These are phyloP conservation scores for Voacanga thouarsii DNA, from an alignment of 257 asterid species.

Conservation along the genomic window DNA sequence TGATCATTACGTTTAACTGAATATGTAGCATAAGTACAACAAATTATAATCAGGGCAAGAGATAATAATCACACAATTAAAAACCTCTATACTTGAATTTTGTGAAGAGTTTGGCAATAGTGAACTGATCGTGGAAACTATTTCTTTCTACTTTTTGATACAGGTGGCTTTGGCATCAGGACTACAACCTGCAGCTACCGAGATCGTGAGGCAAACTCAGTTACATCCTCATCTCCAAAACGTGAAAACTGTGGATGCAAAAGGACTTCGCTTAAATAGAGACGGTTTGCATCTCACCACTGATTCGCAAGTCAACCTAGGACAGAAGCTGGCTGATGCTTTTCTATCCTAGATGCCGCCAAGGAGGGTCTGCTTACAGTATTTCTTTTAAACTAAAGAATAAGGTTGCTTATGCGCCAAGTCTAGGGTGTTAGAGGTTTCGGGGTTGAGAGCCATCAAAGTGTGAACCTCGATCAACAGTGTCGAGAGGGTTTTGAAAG, in stretches of 20 bases:
- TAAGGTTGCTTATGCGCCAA: neutral
- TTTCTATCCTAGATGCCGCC: neutral
- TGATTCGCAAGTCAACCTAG: constrained; percentile 50
- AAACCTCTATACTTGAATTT: too few species aligned
- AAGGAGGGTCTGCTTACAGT: neutral
- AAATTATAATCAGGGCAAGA: too few species aligned
- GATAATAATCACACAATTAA: too few species aligned
- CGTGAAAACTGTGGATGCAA: constrained; percentile 54
- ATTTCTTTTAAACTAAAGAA: too few species aligned
- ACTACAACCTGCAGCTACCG: constrained; percentile 8
- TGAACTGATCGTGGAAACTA: too few species aligned
- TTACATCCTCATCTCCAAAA: constrained; percentile 35
- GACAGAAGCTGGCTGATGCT: constrained; percentile 49
- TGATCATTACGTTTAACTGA: too few species aligned
- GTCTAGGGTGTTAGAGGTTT: neutral
- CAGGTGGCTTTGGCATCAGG: constrained; percentile 68
- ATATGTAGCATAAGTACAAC: too few species aligned
- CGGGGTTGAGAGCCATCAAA: too few species aligned
- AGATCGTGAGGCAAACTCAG: constrained; percentile 51
- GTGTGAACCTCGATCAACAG: too few species aligned
- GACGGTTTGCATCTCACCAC: constrained; percentile 59
- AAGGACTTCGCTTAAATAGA: constrained; percentile 39
- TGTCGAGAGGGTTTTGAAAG: too few species aligned
- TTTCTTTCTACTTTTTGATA: too few species aligned
- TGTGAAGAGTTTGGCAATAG: neutral